A percentile compares a stretch with the other conserved stretches of the same genome.
Conservation (phyloP, 805 yeast species). For the Blastobotrys mokoenaii region DNA sequence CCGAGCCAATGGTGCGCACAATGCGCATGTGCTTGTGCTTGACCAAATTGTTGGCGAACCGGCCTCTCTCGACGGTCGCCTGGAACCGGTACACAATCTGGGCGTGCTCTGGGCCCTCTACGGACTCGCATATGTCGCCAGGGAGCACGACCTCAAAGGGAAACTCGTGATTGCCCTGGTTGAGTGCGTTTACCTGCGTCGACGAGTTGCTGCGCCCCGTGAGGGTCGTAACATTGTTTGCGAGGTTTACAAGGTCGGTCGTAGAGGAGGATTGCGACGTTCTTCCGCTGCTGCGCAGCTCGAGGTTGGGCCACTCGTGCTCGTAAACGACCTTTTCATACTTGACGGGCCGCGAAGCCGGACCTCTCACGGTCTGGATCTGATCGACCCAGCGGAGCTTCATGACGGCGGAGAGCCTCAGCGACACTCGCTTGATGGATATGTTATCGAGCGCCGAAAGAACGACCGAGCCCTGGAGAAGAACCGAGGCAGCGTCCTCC, state of each 20-base stretch:
- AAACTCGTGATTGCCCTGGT: constrained; percentile 72
- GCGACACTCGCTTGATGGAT: constrained; percentile 50
- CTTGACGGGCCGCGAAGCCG: constrained; percentile 23
- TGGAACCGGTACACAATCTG: constrained; percentile 58
- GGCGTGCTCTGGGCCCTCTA: constrained; percentile 66
- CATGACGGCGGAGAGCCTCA: constrained; percentile 61
- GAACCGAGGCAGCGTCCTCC: constrained; percentile 66
- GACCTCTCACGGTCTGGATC: constrained; percentile 19
- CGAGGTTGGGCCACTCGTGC: constrained; percentile 67
- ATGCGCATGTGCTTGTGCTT: constrained; percentile 70
- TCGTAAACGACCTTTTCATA: constrained; percentile 62
- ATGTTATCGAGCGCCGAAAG: constrained; percentile 70
- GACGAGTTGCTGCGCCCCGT: not conserved
- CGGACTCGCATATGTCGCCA: constrained; percentile 77
- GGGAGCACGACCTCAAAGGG: constrained; percentile 83
- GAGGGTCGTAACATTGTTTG: not conserved
- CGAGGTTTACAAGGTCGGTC: constrained; percentile 2
- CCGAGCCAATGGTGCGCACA: constrained; percentile 80
- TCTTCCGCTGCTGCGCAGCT: not conserved
- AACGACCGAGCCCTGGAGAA: constrained; percentile 70
- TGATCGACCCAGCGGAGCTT: constrained; percentile 43
- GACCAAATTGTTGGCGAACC: constrained; percentile 55
- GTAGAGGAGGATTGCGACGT: not conserved
- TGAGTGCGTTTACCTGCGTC: constrained; percentile 8
- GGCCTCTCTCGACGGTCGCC: constrained; percentile 76